A percentile compares a stretch with the other conserved stretches of the same genome.
phyloP scores from a whole-genome alignment of 2,329 filamentous ascomycete species.

The Annulohypoxylon truncatum region DNA sequence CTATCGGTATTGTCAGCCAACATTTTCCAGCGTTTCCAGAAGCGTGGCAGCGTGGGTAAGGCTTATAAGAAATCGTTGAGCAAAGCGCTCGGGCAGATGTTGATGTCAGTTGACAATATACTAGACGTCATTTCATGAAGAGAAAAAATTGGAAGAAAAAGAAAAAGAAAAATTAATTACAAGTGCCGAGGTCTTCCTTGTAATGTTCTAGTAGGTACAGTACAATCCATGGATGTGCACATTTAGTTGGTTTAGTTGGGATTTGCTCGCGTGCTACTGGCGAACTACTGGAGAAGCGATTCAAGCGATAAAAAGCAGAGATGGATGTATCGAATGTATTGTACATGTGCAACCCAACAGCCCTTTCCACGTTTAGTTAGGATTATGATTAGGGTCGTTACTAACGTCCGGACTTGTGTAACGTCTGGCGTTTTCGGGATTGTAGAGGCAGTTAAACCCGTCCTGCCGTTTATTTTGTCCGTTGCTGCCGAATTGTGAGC shows the following conservation, averaged over 20 bases:
- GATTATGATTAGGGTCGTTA: neutral
- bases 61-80: neutral
- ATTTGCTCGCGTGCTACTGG: constrained; percentile 1
- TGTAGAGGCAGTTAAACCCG: neutral
- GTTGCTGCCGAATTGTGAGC: neutral
- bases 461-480: neutral
- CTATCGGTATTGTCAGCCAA: neutral
- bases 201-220: constrained; percentile 1
- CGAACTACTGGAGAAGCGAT: constrained; percentile 5
- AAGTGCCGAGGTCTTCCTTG: constrained; percentile 25
- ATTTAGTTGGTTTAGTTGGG: neutral
- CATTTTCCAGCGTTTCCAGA: no score
- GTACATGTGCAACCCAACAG: neutral
- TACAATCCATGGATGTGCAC: neutral
- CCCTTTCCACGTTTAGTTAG: neutral
- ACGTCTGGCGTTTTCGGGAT: constrained; percentile 10
- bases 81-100: neutral
- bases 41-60: neutral
- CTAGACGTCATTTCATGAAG: neutral
- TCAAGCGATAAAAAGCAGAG: constrained; percentile 11
- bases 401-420: constrained; percentile 6
- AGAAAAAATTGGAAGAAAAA: constrained; percentile 6
- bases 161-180: neutral
- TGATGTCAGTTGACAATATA: neutral
- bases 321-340: neutral